A percentile compares a stretch with the other conserved stretches of the same genome.
phyloP scores from a whole-genome alignment of 768 basidiomycete genomes.

The Tylopilus balloui region DNA sequence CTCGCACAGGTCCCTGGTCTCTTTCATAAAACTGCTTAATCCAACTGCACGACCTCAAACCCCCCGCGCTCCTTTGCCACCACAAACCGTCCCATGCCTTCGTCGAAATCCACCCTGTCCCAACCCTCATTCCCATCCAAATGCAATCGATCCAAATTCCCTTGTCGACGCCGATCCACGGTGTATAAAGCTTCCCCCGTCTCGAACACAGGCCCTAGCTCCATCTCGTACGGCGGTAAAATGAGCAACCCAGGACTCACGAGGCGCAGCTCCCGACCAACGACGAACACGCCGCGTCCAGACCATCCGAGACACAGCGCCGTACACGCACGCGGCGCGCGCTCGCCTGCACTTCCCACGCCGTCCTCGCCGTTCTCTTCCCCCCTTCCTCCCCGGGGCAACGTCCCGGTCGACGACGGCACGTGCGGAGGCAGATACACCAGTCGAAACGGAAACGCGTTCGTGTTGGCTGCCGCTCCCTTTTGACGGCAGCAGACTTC shows the following conservation, averaged over 20 bases:
- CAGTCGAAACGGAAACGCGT: slow-evolving; percentile 22
- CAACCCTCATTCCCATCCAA: background rate
- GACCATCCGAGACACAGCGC: slow-evolving; percentile 23
- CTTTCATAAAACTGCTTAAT: too few species aligned
- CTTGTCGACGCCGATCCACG: slow-evolving; percentile 3
- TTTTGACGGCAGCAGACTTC: background rate
- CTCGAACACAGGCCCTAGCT: slow-evolving; percentile 27
- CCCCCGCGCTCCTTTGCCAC: slow-evolving; percentile 24
- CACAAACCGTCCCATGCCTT: slow-evolving; percentile 31
- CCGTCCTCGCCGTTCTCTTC: background rate
- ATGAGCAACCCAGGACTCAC: slow-evolving; percentile 23
- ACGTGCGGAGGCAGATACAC: slow-evolving; percentile 9
- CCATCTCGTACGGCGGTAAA: slow-evolving; percentile 29
- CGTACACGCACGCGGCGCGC: slow-evolving; percentile 8
- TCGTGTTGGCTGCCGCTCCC: background rate
- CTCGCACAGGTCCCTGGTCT: too few species aligned
- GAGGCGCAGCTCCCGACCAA: slow-evolving; percentile 22
- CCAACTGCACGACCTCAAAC: slow-evolving; percentile 27
- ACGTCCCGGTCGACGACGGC: background rate
- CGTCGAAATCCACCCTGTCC: slow-evolving; percentile 28
- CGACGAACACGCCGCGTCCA: slow-evolving; percentile 28
- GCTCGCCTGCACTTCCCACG: background rate
- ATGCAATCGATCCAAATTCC: background rate
- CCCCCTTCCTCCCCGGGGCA: background rate
- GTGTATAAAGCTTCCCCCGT: slow-evolving; percentile 17